Evolutionary conservation across 2,329 filamentous ascomycete genomes (phyloP).

Genomic region (Colletotrichum plurivorum): DNA sequence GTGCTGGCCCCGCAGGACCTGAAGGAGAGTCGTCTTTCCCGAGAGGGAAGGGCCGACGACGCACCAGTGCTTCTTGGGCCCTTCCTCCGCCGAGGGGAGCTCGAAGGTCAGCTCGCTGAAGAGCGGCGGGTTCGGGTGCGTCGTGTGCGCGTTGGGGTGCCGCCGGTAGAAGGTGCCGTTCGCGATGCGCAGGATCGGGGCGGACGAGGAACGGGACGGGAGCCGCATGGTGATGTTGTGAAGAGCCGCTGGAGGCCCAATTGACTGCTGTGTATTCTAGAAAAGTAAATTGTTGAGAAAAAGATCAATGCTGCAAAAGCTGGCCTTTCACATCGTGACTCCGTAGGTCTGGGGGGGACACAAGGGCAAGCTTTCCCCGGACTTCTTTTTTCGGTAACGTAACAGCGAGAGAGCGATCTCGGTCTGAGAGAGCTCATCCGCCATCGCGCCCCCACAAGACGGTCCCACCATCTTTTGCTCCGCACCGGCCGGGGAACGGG

Average conservation of each 20-base stretch:
- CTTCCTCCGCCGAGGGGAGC: slow-evolving; percentile 69
- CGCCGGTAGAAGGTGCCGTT: slow-evolving; percentile 88
- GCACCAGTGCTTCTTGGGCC: slow-evolving; percentile 78
- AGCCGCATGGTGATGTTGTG: slow-evolving; percentile 19
- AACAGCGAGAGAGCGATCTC: slow-evolving; percentile 33
- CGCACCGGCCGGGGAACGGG: slow-evolving; percentile 19
- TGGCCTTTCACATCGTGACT: slow-evolving; percentile 4
- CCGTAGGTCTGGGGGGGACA: no score
- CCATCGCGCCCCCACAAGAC: slow-evolving; percentile 23
- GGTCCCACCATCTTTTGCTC: slow-evolving; percentile 4
- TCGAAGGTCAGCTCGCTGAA: slow-evolving; percentile 81
- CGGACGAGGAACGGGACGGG: slow-evolving; percentile 43
- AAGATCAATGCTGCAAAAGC: not conserved
- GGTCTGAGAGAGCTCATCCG: slow-evolving; percentile 25
- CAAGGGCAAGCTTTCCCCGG: slow-evolving; percentile 28
- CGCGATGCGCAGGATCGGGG: slow-evolving; percentile 78
- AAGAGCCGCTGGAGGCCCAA: not conserved
- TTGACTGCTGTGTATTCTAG: not conserved
- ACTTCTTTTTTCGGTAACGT: slow-evolving; percentile 31
- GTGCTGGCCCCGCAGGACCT: slow-evolving; percentile 82
- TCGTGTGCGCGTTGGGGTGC: slow-evolving; percentile 69
- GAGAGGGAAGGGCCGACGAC: slow-evolving; percentile 84
- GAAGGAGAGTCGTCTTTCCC: slow-evolving; percentile 86
- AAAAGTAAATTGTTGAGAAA: not conserved
- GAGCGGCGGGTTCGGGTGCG: slow-evolving; percentile 76